These are phyloP conservation scores for Colletotrichum ledebouriae DNA, from an alignment of 2,329 filamentous ascomycete genomes.

Conservation along the genomic window DNA sequence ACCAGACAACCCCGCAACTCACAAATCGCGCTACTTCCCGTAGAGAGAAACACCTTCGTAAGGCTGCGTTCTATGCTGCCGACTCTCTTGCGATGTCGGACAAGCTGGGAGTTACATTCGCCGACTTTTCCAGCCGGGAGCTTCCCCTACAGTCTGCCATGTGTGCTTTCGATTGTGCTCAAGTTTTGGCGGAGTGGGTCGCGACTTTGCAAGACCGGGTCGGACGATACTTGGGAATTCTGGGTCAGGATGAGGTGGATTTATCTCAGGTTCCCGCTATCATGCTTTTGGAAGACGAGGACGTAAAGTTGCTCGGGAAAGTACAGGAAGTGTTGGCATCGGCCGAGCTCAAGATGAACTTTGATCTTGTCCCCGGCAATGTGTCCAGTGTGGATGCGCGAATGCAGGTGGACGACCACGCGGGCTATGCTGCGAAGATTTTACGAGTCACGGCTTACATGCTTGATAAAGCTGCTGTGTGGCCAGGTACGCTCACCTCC, in stretches of 20 bases:
- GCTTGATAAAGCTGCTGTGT: conserved; percentile 89
- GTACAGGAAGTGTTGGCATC: conserved; percentile 82
- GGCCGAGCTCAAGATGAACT: conserved; percentile 83
- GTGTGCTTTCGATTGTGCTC: conserved; percentile 93
- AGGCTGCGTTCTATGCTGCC: conserved; percentile 95
- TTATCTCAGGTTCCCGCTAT: conserved; percentile 84
- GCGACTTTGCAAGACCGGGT: conserved; percentile 93
- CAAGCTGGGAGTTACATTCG: conserved; percentile 86
- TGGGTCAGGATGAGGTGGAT: conserved; percentile 87
- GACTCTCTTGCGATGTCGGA: conserved; percentile 92
- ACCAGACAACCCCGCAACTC: conserved; percentile 43
- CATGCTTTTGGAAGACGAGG: conserved; percentile 92
- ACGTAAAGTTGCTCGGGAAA: conserved; percentile 86
- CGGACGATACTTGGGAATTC: conserved; percentile 87
- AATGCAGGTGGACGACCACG: conserved; percentile 71
- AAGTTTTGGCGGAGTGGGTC: conserved; percentile 95
- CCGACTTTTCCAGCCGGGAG: conserved; percentile 85
- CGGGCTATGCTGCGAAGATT: conserved; percentile 87
- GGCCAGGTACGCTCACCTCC: conserved; percentile 79
- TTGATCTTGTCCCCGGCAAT: conserved; percentile 62
- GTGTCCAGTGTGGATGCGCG: conserved; percentile 66
- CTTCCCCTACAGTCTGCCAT: conserved; percentile 91
- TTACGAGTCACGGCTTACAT: conserved; percentile 87
- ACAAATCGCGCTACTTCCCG: conserved; percentile 69
- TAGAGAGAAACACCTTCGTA: conserved; percentile 88